Percentiles rank a stretch among this genome's conserved stretches.
phyloP scores from a whole-genome alignment of 2,329 filamentous ascomycete species.

The Fusarium haematococcum region DNA sequence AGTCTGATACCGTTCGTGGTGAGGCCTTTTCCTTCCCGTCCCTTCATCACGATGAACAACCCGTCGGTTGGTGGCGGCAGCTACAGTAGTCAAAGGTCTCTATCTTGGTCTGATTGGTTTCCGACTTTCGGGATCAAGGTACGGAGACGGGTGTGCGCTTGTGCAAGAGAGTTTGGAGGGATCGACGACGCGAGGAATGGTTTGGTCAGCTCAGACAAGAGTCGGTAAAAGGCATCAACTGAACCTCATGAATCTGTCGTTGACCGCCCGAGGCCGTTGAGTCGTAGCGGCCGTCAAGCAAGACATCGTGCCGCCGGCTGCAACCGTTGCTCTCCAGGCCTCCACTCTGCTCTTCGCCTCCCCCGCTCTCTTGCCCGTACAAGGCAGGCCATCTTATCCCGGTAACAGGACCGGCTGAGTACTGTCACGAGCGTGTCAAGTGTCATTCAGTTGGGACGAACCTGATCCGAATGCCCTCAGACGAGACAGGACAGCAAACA shows the following conservation, averaged over 20 bases:
- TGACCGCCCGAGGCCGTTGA: constrained; percentile 27
- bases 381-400: constrained; percentile 22
- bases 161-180: constrained; percentile 3
- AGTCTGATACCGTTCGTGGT: constrained; percentile 17
- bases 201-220: background rate
- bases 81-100: constrained; percentile 25
- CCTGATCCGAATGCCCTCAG: constrained; percentile 4
- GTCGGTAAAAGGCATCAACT: background rate
- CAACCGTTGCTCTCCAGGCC: constrained; percentile 37
- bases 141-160: background rate
- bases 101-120: constrained; percentile 27
- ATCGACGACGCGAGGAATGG: background rate
- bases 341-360: constrained; percentile 40
- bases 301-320: constrained; percentile 42
- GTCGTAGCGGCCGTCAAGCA: constrained; percentile 35
- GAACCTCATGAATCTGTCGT: constrained; percentile 6
- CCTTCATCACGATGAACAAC: constrained; percentile 29
- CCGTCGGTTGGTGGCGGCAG: constrained; percentile 28
- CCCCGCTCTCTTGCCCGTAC: constrained; percentile 34
- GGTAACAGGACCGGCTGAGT: constrained; percentile 10
- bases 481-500: background rate
- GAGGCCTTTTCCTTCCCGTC: constrained; percentile 21
- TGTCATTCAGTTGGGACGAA: background rate
- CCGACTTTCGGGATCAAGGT: constrained; percentile 29
- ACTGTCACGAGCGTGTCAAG: constrained; percentile 2